phyloP scores from a whole-genome alignment of 2,329 filamentous ascomycete species.

The Myriosclerotinia curreyana region DNA sequence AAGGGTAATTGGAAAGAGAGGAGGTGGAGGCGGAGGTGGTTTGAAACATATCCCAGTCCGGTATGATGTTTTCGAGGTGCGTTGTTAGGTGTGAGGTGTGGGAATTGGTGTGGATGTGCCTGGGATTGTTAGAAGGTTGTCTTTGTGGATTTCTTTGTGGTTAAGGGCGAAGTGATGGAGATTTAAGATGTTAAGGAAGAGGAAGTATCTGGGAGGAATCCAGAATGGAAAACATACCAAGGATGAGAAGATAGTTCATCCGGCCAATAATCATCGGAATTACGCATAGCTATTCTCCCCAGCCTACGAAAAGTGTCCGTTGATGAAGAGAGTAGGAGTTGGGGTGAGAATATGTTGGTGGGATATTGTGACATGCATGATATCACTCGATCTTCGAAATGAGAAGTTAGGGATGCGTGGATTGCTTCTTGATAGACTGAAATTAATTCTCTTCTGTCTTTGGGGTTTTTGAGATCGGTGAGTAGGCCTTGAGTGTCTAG shows the following conservation, averaged over 20 bases:
- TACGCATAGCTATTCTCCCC: slow-evolving; percentile 20
- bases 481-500: slow-evolving; percentile 26
- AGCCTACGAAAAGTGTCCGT: neutral
- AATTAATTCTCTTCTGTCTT: slow-evolving; percentile 18
- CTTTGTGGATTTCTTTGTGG: neutral
- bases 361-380: slow-evolving; percentile 28
- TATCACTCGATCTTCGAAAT: slow-evolving; percentile 25
- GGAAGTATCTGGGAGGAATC: no score
- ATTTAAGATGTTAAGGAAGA: no score
- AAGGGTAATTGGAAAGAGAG: slow-evolving; percentile 16
- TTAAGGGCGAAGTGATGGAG: neutral
- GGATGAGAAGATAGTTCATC: slow-evolving; percentile 23
- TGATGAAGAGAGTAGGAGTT: slow-evolving; percentile 20
- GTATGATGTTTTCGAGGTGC: slow-evolving; percentile 22
- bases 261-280: slow-evolving; percentile 28
- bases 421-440: slow-evolving; percentile 24
- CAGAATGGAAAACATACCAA: slow-evolving; percentile 13
- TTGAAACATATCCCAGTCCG: slow-evolving; percentile 27
- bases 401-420: slow-evolving; percentile 8
- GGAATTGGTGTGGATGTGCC: slow-evolving; percentile 26
- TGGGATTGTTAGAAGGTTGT: neutral
- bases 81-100: slow-evolving; percentile 24
- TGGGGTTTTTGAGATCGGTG: slow-evolving; percentile 11
- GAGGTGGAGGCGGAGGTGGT: slow-evolving; percentile 4
- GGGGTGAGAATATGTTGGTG: slow-evolving; percentile 22